Conservation (phyloP, 441 rosid species). For the Omphalea diandra region DNA sequence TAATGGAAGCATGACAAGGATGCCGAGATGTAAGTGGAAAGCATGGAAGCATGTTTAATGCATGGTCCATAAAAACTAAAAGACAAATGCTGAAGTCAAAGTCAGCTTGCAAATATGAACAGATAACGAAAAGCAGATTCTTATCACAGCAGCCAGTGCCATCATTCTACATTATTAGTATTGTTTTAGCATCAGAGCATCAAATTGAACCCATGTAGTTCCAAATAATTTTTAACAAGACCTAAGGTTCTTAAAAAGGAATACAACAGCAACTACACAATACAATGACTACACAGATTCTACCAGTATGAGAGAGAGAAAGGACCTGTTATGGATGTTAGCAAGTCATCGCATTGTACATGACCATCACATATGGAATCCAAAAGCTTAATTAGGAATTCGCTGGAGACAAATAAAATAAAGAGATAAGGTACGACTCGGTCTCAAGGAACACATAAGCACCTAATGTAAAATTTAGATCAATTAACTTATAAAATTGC, state of each 20-base stretch:
- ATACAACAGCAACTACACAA: not conserved
- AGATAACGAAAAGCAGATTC: not conserved
- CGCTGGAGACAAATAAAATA: slow-evolving; percentile 41
- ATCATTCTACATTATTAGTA: not conserved
- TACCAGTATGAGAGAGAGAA: slow-evolving; percentile 3
- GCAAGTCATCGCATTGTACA: slow-evolving; percentile 64
- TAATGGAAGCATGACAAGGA: not conserved
- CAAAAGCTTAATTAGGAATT: slow-evolving; percentile 56
- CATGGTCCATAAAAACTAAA: not conserved
- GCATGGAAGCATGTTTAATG: not conserved
- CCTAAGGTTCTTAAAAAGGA: not conserved
- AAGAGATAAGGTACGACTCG: too few species aligned
- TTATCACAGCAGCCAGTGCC: not conserved
- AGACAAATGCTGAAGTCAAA: not conserved
- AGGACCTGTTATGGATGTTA: slow-evolving; percentile 75
- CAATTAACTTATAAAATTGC: too few species aligned
- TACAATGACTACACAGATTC: not conserved
- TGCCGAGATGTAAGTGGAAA: not conserved
- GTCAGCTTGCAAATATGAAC: not conserved
- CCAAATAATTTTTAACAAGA: not conserved
- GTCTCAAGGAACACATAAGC: too few species aligned
- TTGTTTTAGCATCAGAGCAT: not conserved
- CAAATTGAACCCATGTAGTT: not conserved
- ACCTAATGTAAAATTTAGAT: too few species aligned
- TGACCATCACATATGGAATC: slow-evolving; percentile 69